Conservation (phyloP, 768 basidiomycete genomes). For the Mycena galopus region DNA sequence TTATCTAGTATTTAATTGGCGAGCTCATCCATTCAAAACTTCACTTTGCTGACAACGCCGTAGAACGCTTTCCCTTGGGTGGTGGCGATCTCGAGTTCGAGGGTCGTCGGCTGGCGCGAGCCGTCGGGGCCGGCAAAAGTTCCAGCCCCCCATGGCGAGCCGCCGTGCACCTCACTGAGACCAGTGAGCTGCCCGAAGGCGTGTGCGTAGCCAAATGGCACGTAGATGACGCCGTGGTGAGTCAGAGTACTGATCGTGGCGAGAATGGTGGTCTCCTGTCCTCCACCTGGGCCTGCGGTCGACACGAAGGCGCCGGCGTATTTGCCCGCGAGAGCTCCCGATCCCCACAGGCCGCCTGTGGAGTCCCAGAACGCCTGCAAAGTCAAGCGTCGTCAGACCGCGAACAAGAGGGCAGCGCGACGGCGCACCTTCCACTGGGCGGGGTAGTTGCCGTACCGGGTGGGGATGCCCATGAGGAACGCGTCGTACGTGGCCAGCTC, state of each 20-base stretch:
- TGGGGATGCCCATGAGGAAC: constrained; percentile 78
- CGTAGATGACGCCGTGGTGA: constrained; percentile 81
- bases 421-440: constrained; percentile 68
- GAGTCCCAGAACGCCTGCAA: constrained; percentile 75
- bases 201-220: constrained; percentile 78
- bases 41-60: constrained; percentile 35
- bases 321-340: constrained; percentile 78
- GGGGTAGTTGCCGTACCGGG: constrained; percentile 81
- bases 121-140: constrained; percentile 65
- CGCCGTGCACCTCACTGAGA: constrained; percentile 70
- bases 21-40: constrained; percentile 17
- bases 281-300: constrained; percentile 80
- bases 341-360: constrained; percentile 76
- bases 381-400: too few relatives aligned
- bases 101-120: constrained; percentile 58
- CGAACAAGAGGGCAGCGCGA: too few relatives aligned
- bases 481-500: constrained; percentile 75
- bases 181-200: constrained; percentile 56
- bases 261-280: constrained; percentile 76
- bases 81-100: constrained; percentile 65
- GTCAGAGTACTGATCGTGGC: constrained; percentile 67
- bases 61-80: constrained; percentile 70
- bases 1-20: too few relatives aligned
- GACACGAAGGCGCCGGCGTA: constrained; percentile 81
- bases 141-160: constrained; percentile 85